These are phyloP conservation scores for Penicillium egyptiacum DNA, from an alignment of 495 filamentous ascomycete species.

Conservation along the genomic window DNA sequence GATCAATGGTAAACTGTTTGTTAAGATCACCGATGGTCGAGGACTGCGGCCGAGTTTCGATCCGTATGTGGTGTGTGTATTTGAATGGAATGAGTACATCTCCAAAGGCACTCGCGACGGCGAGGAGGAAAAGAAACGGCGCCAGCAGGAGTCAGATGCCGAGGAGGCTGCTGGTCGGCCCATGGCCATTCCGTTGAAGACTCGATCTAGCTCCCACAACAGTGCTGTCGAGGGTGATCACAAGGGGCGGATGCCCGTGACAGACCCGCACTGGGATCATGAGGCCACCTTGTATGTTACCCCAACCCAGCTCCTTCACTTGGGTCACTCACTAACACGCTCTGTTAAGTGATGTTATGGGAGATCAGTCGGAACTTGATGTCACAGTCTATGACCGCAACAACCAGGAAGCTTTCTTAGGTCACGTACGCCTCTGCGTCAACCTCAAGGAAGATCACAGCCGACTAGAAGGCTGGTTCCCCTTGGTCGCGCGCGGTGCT, in stretches of 20 bases:
- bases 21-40: constrained; percentile 81
- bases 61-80: constrained; percentile 95
- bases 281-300: constrained; percentile 86
- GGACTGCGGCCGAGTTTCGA: constrained; percentile 78
- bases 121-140: constrained; percentile 50
- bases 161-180: constrained; percentile 62
- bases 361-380: constrained; percentile 86
- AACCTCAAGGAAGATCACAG: constrained; percentile 66
- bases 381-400: constrained; percentile 90
- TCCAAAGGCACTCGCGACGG: constrained; percentile 74
- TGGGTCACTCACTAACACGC: constrained; percentile 18
- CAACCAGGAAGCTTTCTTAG: constrained; percentile 85
- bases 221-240: constrained; percentile 72
- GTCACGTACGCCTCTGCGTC: constrained; percentile 78
- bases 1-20: constrained; percentile 83
- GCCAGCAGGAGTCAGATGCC: constrained; percentile 60
- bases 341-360: constrained; percentile 81
- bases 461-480: constrained; percentile 80
- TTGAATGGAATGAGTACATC: constrained; percentile 94
- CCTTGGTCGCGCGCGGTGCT: constrained; percentile 64
- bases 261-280: constrained; percentile 92
- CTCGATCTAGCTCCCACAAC: constrained; percentile 91
- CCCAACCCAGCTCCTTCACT: constrained; percentile 3
- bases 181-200: constrained; percentile 95
- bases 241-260: constrained; percentile 66